A percentile compares a stretch with the other conserved stretches of the same genome.
phyloP scores from a whole-genome alignment of 2,329 filamentous ascomycete genomes.

The Xylaria sp. region DNA sequence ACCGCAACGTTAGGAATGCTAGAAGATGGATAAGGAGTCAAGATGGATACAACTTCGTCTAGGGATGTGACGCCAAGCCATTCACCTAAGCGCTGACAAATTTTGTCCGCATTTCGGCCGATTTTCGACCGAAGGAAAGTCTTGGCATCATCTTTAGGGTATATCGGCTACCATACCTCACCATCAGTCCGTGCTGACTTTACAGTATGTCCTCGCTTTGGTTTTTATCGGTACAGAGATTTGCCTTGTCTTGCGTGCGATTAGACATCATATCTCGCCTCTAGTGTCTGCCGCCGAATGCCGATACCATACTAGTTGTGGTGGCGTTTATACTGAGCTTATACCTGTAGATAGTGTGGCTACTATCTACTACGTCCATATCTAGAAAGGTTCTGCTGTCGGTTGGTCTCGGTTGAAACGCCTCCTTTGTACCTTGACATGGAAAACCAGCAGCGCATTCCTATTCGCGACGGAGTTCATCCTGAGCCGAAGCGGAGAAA shows the following conservation, averaged over 20 bases:
- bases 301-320: background rate
- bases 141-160: constrained; percentile 35
- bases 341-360: background rate
- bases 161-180: constrained; percentile 14
- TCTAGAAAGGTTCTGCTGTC: background rate
- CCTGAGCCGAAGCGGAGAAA: constrained; percentile 53
- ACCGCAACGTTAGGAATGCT: background rate
- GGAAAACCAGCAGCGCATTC: constrained; percentile 29
- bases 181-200: background rate
- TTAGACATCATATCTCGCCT: background rate
- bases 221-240: background rate
- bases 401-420: background rate
- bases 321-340: background rate
- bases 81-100: constrained; percentile 41
- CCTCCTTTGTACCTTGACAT: constrained; percentile 3
- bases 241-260: background rate
- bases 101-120: constrained; percentile 39
- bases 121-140: constrained; percentile 28
- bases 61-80: background rate
- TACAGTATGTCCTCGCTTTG: background rate
- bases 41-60: background rate
- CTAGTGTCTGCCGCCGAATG: background rate
- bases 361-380: background rate
- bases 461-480: constrained; percentile 32
- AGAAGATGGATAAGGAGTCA: background rate